Evolutionary conservation across 2,329 filamentous ascomycete species (phyloP).

Genomic region (Rhynchosporium secalis): DNA sequence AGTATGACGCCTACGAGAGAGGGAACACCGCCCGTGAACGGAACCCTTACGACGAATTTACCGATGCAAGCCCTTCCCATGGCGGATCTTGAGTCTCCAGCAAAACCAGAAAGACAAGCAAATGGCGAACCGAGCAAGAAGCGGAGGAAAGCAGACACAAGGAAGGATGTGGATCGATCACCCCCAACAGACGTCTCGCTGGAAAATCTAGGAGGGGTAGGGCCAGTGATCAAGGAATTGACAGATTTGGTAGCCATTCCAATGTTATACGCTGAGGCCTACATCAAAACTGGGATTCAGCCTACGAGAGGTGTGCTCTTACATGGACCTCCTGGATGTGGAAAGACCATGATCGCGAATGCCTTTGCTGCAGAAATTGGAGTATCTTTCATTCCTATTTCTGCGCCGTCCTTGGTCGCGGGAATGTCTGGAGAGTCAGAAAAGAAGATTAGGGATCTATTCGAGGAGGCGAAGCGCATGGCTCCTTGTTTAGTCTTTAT

Average conservation of each 20-base stretch:
- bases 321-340: conserved; percentile 82
- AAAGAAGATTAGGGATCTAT: conserved; percentile 80
- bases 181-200: conserved; percentile 68
- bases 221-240: conserved; percentile 67
- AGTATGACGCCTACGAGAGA: conserved; percentile 28
- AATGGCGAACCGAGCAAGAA: conserved; percentile 69
- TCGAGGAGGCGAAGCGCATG: conserved; percentile 81
- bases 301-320: conserved; percentile 74
- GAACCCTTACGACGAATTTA: conserved; percentile 25
- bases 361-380: conserved; percentile 75
- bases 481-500: conserved; percentile 91
- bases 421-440: conserved; percentile 90
- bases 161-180: conserved; percentile 57
- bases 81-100: conserved; percentile 31
- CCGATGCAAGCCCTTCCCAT: conserved; percentile 32
- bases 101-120: conserved; percentile 52
- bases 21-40: conserved; percentile 25
- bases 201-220: conserved; percentile 74
- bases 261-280: conserved; percentile 66
- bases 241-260: conserved; percentile 73
- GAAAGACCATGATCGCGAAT: conserved; percentile 82
- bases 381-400: conserved; percentile 78
- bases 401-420: conserved; percentile 77
- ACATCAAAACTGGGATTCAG: conserved; percentile 63
- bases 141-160: conserved; percentile 56